phyloP scores from a whole-genome alignment of 2,329 filamentous ascomycete species.

The Cordyceps cateniannulata region DNA sequence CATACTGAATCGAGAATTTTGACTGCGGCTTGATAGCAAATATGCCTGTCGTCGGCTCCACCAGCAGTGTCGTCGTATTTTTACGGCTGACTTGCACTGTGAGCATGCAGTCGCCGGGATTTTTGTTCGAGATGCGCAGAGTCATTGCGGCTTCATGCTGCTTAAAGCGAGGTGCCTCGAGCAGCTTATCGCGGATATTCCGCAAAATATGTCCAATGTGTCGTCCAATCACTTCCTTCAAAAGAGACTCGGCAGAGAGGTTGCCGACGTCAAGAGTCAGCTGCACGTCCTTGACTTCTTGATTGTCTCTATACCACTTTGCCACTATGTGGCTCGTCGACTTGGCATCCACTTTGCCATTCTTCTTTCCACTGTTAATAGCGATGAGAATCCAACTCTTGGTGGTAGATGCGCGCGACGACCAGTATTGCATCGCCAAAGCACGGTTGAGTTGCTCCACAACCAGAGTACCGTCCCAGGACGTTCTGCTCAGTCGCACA shows the following conservation, averaged over 20 bases:
- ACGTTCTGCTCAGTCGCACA: conserved; percentile 56
- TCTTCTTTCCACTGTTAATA: conserved; percentile 58
- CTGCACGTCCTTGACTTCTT: conserved; percentile 63
- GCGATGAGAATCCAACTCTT: conserved; percentile 93
- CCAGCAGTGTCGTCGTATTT: conserved; percentile 52
- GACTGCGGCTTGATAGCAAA: conserved; percentile 64
- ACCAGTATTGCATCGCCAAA: conserved; percentile 89
- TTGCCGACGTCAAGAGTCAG: conserved; percentile 59
- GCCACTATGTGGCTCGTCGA: conserved; percentile 50
- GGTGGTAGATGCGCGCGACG: conserved; percentile 42
- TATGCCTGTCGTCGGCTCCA: conserved; percentile 74
- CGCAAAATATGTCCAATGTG: conserved; percentile 68
- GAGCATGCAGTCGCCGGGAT: conserved; percentile 62
- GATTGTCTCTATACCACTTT: conserved; percentile 81
- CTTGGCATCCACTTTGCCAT: conserved; percentile 33
- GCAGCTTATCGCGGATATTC: conserved; percentile 57
- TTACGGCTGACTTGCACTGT: conserved; percentile 62
- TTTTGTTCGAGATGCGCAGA: conserved; percentile 49
- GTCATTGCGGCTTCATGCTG: conserved; percentile 52
- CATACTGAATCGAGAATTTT: conserved; percentile 47
- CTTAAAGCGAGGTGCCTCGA: conserved; percentile 53
- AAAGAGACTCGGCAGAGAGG: conserved; percentile 66
- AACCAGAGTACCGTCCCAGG: conserved; percentile 73
- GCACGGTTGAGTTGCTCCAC: conserved; percentile 76
- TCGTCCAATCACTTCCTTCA: conserved; percentile 67